Evolutionary conservation across 2,329 filamentous ascomycete genomes (phyloP), one percentile per base, ranked within the genome.

Genomic region (Aciculosporium take): DNA sequence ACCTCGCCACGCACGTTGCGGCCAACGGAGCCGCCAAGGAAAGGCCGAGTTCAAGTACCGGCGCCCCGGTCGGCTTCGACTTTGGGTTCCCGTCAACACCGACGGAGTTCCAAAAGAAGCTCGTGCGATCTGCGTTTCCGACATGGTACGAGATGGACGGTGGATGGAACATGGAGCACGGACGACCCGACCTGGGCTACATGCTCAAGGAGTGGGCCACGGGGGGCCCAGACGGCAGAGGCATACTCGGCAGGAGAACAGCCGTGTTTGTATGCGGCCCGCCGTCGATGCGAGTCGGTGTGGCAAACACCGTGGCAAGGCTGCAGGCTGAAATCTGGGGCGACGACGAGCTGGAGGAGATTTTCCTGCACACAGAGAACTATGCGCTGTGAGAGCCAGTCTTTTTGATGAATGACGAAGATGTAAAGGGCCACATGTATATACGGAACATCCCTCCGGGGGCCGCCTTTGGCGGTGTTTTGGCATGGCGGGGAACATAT

Each of bases 201-300:
- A 85, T 94, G 76, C 71, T 96, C 41, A 79, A 76, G 53, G 79
- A 91, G 48, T 81, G 87, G 73, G 83, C 84, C 4, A 79, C 75
- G 18, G 81, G 79, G n/a, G 79, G 79, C 40, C 50, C 66, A 0
- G 74, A 81, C 48, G 76, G 78, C 3, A 65, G 76, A 35, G 78
- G 78, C 1, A 77, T 81, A 42, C 81, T 93, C 44, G 88, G 89
- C 2, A 70, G 82, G 34, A 68, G 86, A 43, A 87, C 85, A 3
- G 89, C 86, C 50, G 84, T 95, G 5, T 94, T 93, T 58, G 88
- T 96, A 12, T 96, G 89, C 55, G 89, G 89, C 0, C 89, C 89
- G 15, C 77, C 85, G 1, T 70, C 76, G 43, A 93, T 95, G 87
- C 69, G 89, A 48, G 77, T 88, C 10, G 86, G 87, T 50, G 88